Evolutionary conservation across 1,139 yeast genomes (phyloP).

Genomic region (Nadsonia starkeyi-henricii): DNA sequence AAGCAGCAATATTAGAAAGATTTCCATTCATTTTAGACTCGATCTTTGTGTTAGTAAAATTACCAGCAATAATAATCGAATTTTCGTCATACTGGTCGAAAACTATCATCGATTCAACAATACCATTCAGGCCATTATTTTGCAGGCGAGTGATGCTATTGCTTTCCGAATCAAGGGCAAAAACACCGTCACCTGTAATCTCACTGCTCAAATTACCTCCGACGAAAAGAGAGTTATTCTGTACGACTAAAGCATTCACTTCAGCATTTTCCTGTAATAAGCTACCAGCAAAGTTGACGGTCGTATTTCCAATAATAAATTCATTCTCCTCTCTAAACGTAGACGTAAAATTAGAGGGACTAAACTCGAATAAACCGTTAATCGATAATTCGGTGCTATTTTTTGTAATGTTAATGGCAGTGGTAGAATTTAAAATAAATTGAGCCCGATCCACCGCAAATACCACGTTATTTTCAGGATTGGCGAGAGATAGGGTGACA

Average conservation of each 20-base stretch:
- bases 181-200: constrained; percentile 10
- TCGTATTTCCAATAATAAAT: constrained; percentile 50
- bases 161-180: constrained; percentile 24
- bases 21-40: constrained; percentile 16
- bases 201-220: constrained; percentile 40
- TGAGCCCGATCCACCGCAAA: constrained; percentile 65
- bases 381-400: constrained; percentile 25
- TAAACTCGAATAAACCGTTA: constrained; percentile 75
- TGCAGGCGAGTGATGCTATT: background rate
- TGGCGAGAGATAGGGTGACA: constrained; percentile 22
- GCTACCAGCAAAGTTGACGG: constrained; percentile 32
- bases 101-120: constrained; percentile 19
- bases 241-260: constrained; percentile 24
- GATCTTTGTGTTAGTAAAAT: constrained; percentile 23
- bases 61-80: constrained; percentile 24
- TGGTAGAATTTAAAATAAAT: constrained; percentile 25
- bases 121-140: constrained; percentile 29
- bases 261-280: constrained; percentile 24
- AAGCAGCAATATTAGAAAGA: constrained; percentile 16
- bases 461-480: constrained; percentile 29
- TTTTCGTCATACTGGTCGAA: constrained; percentile 16
- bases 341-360: constrained; percentile 50
- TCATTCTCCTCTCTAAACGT: constrained; percentile 10
- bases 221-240: constrained; percentile 24
- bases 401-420: constrained; percentile 6